Evolutionary conservation across 495 filamentous ascomycete species (phyloP).

Genomic region (Glonium stellatum): DNA sequence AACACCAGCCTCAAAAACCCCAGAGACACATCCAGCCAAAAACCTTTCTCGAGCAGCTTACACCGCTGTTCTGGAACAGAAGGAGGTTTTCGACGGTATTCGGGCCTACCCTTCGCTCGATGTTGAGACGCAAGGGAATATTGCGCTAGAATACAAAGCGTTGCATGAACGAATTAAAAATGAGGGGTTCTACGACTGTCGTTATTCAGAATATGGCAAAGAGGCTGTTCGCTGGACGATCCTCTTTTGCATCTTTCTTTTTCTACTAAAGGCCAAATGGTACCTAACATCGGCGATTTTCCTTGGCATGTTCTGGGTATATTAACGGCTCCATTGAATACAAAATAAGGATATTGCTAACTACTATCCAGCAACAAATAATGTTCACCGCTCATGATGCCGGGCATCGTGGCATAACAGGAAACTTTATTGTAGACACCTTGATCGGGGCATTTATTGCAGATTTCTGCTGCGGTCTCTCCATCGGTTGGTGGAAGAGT

Average conservation of each 20-base stretch:
- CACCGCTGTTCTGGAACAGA: slow-evolving; percentile 30
- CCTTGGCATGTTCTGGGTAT: slow-evolving; percentile 43
- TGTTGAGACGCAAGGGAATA: slow-evolving; percentile 38
- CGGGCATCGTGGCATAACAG: slow-evolving; percentile 45
- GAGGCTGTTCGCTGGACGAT: slow-evolving; percentile 39
- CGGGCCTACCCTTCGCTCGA: slow-evolving; percentile 41
- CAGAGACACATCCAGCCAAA: background rate
- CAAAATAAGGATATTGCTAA: slow-evolving; percentile 1
- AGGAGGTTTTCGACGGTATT: slow-evolving; percentile 36
- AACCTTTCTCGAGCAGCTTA: slow-evolving; percentile 21
- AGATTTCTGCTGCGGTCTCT: slow-evolving; percentile 45
- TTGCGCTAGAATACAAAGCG: slow-evolving; percentile 38
- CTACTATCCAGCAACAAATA: slow-evolving; percentile 38
- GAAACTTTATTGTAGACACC: slow-evolving; percentile 42
- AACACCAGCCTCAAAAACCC: slow-evolving; percentile 1
- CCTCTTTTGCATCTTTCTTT: slow-evolving; percentile 37
- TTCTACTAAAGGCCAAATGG: slow-evolving; percentile 36
- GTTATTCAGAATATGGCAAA: slow-evolving; percentile 41
- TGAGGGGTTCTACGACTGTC: slow-evolving; percentile 41
- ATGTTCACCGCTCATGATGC: slow-evolving; percentile 50
- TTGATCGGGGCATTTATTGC: slow-evolving; percentile 45
- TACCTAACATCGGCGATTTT: slow-evolving; percentile 42
- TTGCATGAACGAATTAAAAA: slow-evolving; percentile 40
- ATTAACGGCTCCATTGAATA: background rate
- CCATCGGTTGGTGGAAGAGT: slow-evolving; percentile 49